Evolutionary conservation across 163 green algal genomes (phyloP).

Genomic region (Scenedesmus sp.): DNA sequence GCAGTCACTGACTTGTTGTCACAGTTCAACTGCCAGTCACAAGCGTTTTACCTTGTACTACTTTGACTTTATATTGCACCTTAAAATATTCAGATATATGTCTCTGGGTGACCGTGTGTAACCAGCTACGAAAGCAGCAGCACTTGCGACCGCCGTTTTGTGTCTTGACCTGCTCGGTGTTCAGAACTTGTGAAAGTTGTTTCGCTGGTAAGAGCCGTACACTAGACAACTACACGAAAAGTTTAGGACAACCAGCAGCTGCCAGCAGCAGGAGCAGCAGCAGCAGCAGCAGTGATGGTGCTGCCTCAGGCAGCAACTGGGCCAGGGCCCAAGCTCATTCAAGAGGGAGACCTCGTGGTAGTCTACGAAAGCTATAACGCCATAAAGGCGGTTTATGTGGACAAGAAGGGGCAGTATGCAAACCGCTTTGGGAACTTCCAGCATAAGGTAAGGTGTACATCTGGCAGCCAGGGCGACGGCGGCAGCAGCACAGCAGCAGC

Average conservation of each 20-base stretch:
- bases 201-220: too few relatives aligned
- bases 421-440: conserved; percentile 81
- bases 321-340: conserved; percentile 59
- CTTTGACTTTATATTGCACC: too few relatives aligned
- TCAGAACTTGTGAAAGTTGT: not conserved
- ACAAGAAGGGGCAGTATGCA: conserved; percentile 57
- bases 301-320: not conserved
- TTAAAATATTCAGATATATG: not conserved
- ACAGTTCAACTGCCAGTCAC: not conserved
- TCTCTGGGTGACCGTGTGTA: not conserved
- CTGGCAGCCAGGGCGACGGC: not conserved
- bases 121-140: not conserved
- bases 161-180: not conserved
- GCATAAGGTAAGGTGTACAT: conserved; percentile 64
- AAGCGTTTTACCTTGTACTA: too few relatives aligned
- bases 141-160: not conserved
- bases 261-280: not conserved
- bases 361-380: conserved; percentile 87
- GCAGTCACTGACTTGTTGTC: not conserved
- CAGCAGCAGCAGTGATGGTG: not conserved
- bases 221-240: too few relatives aligned
- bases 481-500: not conserved
- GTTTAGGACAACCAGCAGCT: not conserved
- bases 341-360: conserved; percentile 88
- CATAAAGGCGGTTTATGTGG: conserved; percentile 82